Evolutionary conservation across 805 yeast genomes (phyloP).

Genomic region (Priceomyces carsonii): DNA sequence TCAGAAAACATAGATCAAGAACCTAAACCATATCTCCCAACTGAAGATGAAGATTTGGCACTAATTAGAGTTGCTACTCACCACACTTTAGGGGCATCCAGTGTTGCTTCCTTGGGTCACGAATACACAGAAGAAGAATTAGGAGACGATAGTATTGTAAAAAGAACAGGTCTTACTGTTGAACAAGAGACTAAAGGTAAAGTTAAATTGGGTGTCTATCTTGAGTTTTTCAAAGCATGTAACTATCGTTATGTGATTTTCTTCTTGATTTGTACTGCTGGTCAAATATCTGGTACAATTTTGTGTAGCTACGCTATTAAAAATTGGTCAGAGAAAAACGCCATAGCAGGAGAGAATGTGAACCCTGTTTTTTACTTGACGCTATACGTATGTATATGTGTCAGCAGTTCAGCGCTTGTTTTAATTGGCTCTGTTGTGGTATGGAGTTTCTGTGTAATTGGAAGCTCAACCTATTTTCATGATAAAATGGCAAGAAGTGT

Average conservation of each 20-base stretch:
- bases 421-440: slow-evolving; percentile 29
- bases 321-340: slow-evolving; percentile 35
- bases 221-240: slow-evolving; percentile 61
- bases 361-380: slow-evolving; percentile 24
- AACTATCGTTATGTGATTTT: slow-evolving; percentile 46
- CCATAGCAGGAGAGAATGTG: slow-evolving; percentile 23
- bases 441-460: slow-evolving; percentile 30
- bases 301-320: slow-evolving; percentile 30
- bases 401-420: slow-evolving; percentile 25
- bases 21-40: not conserved
- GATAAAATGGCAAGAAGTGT: slow-evolving; percentile 36
- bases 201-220: slow-evolving; percentile 55
- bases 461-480: slow-evolving; percentile 34
- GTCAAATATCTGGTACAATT: slow-evolving; percentile 18
- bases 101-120: slow-evolving; percentile 36
- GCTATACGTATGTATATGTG: slow-evolving; percentile 28
- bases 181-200: slow-evolving; percentile 57
- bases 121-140: slow-evolving; percentile 29
- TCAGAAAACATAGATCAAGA: slow-evolving; percentile 3
- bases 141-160: slow-evolving; percentile 11
- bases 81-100: slow-evolving; percentile 14
- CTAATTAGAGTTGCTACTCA: slow-evolving; percentile 8
- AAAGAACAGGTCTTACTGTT: slow-evolving; percentile 9
- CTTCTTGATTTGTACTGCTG: slow-evolving; percentile 27
- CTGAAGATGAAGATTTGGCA: slow-evolving; percentile 9